phyloP scores from a whole-genome alignment of 139 green algal species.

The Auxenochlorella pyrenoidosa region DNA sequence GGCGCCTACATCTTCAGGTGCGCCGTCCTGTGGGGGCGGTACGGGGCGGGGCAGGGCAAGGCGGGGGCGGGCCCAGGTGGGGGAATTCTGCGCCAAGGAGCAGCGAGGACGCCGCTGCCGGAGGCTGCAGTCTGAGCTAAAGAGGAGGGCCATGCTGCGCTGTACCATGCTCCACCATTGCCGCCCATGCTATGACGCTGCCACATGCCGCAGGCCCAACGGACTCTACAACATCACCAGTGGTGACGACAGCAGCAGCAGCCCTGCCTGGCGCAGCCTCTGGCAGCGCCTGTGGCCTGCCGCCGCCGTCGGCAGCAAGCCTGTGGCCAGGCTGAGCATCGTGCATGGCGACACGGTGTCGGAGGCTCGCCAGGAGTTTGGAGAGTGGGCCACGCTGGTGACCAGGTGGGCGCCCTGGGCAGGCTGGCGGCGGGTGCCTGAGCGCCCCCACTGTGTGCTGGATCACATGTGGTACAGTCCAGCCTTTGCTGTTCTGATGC shows the following conservation, averaged over 20 bases:
- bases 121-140: too few species aligned
- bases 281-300: neutral
- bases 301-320: neutral
- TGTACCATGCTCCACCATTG: neutral
- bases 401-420: constrained; percentile 29
- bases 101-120: neutral
- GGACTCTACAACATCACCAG: constrained; percentile 19
- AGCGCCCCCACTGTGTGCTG: too few species aligned
- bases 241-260: too few species aligned
- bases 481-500: neutral
- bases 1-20: constrained; percentile 79
- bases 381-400: constrained; percentile 59
- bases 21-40: neutral
- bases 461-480: too few species aligned
- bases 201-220: constrained; percentile 50
- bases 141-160: too few species aligned
- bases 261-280: neutral
- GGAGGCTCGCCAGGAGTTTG: constrained; percentile 66
- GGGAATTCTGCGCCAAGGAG: too few species aligned
- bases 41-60: neutral
- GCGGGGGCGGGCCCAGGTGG: too few species aligned
- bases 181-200: neutral
- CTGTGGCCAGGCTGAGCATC: constrained; percentile 38
- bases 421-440: too few species aligned
- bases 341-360: constrained; percentile 57